Evolutionary conservation across 2,329 filamentous ascomycete species (phyloP).

Genomic region (Scytalidium lignicola): DNA sequence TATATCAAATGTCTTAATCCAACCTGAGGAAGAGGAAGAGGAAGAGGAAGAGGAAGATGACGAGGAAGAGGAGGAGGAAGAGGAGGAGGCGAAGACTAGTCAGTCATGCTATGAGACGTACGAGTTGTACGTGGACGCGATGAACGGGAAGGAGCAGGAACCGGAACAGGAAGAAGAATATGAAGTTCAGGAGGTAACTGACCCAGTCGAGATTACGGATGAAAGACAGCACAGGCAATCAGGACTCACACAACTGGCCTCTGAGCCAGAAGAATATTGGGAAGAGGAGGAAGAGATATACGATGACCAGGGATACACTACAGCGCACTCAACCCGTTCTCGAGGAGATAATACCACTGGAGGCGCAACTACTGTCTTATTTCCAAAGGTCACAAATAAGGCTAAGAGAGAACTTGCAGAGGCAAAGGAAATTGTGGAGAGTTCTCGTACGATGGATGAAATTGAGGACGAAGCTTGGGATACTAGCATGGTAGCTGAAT

Average conservation of each 20-base stretch:
- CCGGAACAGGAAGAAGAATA: slow-evolving; percentile 1
- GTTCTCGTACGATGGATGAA: slow-evolving; percentile 55
- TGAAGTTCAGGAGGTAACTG: slow-evolving; percentile 3
- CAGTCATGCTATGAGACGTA: slow-evolving; percentile 5
- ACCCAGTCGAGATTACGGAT: not conserved
- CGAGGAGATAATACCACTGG: slow-evolving; percentile 68
- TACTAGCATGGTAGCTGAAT: slow-evolving; percentile 96
- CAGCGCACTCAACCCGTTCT: slow-evolving; percentile 72
- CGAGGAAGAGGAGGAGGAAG: slow-evolving; percentile 12
- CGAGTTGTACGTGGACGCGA: slow-evolving; percentile 28
- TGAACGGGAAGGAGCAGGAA: slow-evolving; percentile 7
- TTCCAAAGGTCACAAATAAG: slow-evolving; percentile 66
- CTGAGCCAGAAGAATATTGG: slow-evolving; percentile 68
- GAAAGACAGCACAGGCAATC: slow-evolving; percentile 12
- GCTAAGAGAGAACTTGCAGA: slow-evolving; percentile 67
- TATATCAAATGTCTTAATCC: not conserved
- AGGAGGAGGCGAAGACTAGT: slow-evolving; percentile 5
- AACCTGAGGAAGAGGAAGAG: slow-evolving; percentile 12
- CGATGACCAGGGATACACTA: slow-evolving; percentile 66
- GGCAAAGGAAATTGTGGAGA: slow-evolving; percentile 34
- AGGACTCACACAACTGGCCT: slow-evolving; percentile 22
- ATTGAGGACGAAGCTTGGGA: slow-evolving; percentile 88
- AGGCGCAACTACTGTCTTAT: slow-evolving; percentile 58
- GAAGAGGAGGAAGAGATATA: slow-evolving; percentile 69
- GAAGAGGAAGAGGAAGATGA: slow-evolving; percentile 13